A percentile compares a stretch with the other conserved stretches of the same genome.
phyloP scores from a whole-genome alignment of 306 rosid species.

The Cucurbita maxima region DNA sequence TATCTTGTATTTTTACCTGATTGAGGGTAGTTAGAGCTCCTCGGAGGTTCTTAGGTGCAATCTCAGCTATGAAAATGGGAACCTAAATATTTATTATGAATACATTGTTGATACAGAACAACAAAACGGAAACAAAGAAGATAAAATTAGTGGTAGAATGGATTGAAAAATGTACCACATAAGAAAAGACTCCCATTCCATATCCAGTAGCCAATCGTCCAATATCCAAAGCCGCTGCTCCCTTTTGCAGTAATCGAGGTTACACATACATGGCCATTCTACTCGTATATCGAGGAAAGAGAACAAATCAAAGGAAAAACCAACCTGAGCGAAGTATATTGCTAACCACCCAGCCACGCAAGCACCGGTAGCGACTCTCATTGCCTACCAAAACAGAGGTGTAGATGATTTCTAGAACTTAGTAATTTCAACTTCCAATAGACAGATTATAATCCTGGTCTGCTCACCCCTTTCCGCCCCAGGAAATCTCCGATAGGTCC shows the following conservation, averaged over 20 bases:
- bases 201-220: slow-evolving; percentile 93
- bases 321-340: slow-evolving; percentile 70
- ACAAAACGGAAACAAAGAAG: not conserved
- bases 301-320: slow-evolving; percentile 4
- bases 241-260: slow-evolving; percentile 19
- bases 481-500: slow-evolving; percentile 58
- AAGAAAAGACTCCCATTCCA: slow-evolving; percentile 94
- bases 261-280: not conserved
- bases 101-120: not conserved
- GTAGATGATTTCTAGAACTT: not conserved
- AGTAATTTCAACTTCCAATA: not conserved
- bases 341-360: slow-evolving; percentile 74
- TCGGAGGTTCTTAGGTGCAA: slow-evolving; percentile 79
- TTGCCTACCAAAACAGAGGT: slow-evolving; percentile 39
- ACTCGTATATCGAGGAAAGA: slow-evolving; percentile 7
- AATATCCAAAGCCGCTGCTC: slow-evolving; percentile 49
- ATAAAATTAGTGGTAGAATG: not conserved
- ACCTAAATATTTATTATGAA: slow-evolving; percentile 13
- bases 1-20: slow-evolving; percentile 31
- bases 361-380: slow-evolving; percentile 65
- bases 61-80: slow-evolving; percentile 79
- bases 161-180: slow-evolving; percentile 36
- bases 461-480: slow-evolving; percentile 75
- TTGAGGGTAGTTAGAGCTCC: slow-evolving; percentile 72
- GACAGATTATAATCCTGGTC: not conserved